Conservation (phyloP, 2,329 filamentous ascomycete genomes). For the Fusarium keratoplasticum region DNA sequence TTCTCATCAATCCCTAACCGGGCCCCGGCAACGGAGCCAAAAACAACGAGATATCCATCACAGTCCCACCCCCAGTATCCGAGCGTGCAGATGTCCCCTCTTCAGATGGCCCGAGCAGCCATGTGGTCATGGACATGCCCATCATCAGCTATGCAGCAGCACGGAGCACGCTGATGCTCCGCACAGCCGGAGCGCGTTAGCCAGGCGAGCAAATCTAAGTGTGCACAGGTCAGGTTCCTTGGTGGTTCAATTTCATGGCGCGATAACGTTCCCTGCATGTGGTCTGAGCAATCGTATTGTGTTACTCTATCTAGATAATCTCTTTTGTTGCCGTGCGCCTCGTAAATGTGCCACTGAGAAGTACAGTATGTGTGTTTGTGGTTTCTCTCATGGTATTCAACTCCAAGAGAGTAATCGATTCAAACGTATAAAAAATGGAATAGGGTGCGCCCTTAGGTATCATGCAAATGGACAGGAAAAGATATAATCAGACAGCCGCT, state of each 20-base stretch:
- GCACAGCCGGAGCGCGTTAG: not conserved
- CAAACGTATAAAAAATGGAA: conserved; percentile 17
- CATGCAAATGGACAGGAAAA: conserved; percentile 32
- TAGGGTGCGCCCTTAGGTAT: conserved; percentile 40
- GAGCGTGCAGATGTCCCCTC: not conserved
- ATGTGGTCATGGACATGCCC: conserved; percentile 20
- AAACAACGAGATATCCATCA: not conserved
- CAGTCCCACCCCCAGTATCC: not conserved
- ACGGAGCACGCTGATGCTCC: not conserved
- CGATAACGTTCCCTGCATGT: not conserved
- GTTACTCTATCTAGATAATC: conserved; percentile 29
- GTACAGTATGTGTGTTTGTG: conserved; percentile 5
- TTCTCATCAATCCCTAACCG: conserved; percentile 6
- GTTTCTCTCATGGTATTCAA: conserved; percentile 1
- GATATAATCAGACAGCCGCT: conserved; percentile 22
- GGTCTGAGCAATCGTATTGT: conserved; percentile 8
- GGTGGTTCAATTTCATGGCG: not conserved
- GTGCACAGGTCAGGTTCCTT: not conserved
- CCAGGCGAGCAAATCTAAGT: not conserved
- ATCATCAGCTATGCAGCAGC: not conserved
- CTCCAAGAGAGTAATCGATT: conserved; percentile 4
- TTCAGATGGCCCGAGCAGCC: conserved; percentile 22
- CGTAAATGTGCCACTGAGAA: conserved; percentile 21
- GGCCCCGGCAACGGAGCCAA: not conserved
- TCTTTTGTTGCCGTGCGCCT: conserved; percentile 31